phyloP scores from a whole-genome alignment of 257 asterid species.

The Nicotiana benthamiana region DNA sequence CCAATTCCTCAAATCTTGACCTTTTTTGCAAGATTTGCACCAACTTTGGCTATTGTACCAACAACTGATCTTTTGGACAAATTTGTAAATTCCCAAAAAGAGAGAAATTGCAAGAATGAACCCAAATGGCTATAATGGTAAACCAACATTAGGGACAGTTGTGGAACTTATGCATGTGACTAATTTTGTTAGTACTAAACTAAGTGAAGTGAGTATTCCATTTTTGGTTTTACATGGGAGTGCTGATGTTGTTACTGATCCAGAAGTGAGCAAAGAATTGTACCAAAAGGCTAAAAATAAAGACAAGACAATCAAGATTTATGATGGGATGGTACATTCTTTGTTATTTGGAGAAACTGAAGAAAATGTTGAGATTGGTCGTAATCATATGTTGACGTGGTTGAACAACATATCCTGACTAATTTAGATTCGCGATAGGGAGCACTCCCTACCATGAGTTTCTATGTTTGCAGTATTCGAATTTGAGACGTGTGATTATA shows the following conservation, averaged over 20 bases:
- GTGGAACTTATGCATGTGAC: conserved; percentile 60
- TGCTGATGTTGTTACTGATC: conserved; percentile 78
- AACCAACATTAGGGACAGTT: conserved; percentile 73
- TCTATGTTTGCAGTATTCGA: too few relatives aligned
- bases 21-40: conserved; percentile 41
- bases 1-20: conserved; percentile 60
- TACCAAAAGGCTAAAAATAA: conserved; percentile 50
- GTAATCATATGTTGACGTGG: conserved; percentile 58
- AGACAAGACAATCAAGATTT: conserved; percentile 70
- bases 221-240: conserved; percentile 68
- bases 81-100: conserved; percentile 64
- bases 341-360: conserved; percentile 80
- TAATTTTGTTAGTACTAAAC: conserved; percentile 39
- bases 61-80: conserved; percentile 68
- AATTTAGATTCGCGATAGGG: not conserved
- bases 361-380: conserved; percentile 60
- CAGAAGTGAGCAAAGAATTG: conserved; percentile 69
- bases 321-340: conserved; percentile 85
- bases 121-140: conserved; percentile 62
- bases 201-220: conserved; percentile 51
- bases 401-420: conserved; percentile 33
- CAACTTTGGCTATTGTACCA: conserved; percentile 66
- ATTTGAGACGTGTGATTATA: not conserved
- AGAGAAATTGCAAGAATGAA: conserved; percentile 39
- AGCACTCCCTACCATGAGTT: too few relatives aligned